These are phyloP conservation scores for Mariannaea sp. DNA, from an alignment of 2,329 filamentous ascomycete species.

Conservation along the genomic window DNA sequence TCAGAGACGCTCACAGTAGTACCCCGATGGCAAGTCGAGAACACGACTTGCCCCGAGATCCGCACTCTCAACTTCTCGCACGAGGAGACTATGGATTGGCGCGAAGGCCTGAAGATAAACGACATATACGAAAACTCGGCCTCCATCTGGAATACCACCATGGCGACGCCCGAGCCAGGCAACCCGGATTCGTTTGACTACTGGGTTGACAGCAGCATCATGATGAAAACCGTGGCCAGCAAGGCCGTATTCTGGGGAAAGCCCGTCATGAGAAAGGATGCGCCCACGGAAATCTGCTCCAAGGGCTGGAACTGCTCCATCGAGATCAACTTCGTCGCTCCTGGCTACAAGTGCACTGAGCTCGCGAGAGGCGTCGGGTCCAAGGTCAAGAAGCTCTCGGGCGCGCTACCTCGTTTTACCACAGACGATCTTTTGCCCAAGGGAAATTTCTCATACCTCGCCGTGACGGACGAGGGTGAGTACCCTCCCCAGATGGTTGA, in stretches of 20 bases:
- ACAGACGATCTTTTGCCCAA: slow-evolving; percentile 26
- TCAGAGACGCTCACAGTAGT: slow-evolving; percentile 32
- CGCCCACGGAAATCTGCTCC: slow-evolving; percentile 29
- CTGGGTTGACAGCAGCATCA: slow-evolving; percentile 25
- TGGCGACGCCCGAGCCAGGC: neutral
- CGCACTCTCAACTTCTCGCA: slow-evolving; percentile 36
- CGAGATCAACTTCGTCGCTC: slow-evolving; percentile 28
- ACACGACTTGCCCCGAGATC: slow-evolving; percentile 27
- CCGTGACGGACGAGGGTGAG: slow-evolving; percentile 26
- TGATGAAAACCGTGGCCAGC: slow-evolving; percentile 26
- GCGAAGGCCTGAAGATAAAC: slow-evolving; percentile 12
- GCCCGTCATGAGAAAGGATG: slow-evolving; percentile 25
- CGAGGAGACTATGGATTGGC: slow-evolving; percentile 26
- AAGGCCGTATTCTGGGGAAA: slow-evolving; percentile 28
- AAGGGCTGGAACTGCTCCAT: slow-evolving; percentile 36
- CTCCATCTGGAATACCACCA: slow-evolving; percentile 32
- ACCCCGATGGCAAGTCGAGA: slow-evolving; percentile 17
- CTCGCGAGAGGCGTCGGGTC: slow-evolving; percentile 23
- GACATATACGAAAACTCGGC: slow-evolving; percentile 25
- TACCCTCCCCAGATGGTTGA: slow-evolving; percentile 27
- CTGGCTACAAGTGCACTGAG: slow-evolving; percentile 30
- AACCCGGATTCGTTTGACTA: slow-evolving; percentile 33
- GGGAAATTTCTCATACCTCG: slow-evolving; percentile 31
- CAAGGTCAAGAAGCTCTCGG: slow-evolving; percentile 24
- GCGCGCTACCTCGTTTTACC: slow-evolving; percentile 28